A percentile compares a stretch with the other conserved stretches of the same genome.
These are phyloP conservation scores for Apophysomyces trapeziformis DNA, from an alignment of 371 early-diverging fungal species.

Conservation along the genomic window DNA sequence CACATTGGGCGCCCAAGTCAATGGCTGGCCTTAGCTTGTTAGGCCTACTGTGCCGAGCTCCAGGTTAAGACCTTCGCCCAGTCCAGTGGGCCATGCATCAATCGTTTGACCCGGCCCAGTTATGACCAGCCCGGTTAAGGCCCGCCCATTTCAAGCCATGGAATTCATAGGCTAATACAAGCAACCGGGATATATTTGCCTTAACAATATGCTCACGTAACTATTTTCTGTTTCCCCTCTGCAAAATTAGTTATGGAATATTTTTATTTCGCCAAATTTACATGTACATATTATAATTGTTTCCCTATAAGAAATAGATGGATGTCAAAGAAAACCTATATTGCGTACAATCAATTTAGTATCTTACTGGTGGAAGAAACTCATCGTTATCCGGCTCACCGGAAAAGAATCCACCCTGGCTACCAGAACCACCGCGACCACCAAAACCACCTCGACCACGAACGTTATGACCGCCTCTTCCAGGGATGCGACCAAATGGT, in stretches of 20 bases:
- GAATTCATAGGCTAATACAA: too few relatives aligned
- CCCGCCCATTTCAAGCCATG: too few relatives aligned
- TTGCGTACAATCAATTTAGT: background rate
- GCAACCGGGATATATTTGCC: too few relatives aligned
- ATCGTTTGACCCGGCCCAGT: too few relatives aligned
- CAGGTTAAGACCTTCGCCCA: too few relatives aligned
- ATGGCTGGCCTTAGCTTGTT: too few relatives aligned
- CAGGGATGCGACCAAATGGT: constrained; percentile 71
- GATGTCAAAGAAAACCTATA: background rate
- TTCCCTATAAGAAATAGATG: constrained; percentile 4
- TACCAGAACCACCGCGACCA: constrained; percentile 43
- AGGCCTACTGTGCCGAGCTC: too few relatives aligned
- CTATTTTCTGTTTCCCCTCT: too few relatives aligned
- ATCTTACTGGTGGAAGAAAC: constrained; percentile 71
- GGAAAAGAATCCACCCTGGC: constrained; percentile 46
- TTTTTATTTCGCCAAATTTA: background rate
- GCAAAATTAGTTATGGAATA: background rate
- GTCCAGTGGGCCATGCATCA: too few relatives aligned
- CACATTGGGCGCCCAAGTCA: too few relatives aligned
- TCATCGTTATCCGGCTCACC: constrained; percentile 86
- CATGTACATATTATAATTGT: constrained; percentile 3
- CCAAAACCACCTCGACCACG: constrained; percentile 37
- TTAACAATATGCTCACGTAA: too few relatives aligned
- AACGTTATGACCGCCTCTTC: constrained; percentile 24
- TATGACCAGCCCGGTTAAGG: too few relatives aligned